Percentiles rank a stretch among this genome's conserved stretches.
Conservation (phyloP, 169 alveolate species). For the Cryptosporidium sp. region DNA sequence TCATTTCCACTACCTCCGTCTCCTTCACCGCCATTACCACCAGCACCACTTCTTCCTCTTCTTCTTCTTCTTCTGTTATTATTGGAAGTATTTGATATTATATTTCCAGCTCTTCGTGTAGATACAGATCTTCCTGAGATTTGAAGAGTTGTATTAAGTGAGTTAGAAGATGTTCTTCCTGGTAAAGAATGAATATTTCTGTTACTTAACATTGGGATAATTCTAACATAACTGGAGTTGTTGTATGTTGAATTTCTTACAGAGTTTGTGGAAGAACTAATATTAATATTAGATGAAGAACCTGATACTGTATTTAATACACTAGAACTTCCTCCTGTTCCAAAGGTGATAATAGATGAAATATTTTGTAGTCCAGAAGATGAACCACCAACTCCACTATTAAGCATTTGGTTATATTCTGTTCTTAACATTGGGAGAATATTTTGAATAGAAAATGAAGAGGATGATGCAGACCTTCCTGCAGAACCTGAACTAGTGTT, state of each 20-base stretch:
- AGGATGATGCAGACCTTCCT: conserved; percentile 20
- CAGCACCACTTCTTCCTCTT: neutral
- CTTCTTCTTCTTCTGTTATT: neutral
- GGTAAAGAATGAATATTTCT: neutral
- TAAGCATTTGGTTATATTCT: conserved; percentile 39
- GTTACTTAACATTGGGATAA: conserved; percentile 39
- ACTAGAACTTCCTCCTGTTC: neutral
- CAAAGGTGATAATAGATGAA: conserved; percentile 21
- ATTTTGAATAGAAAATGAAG: conserved; percentile 39
- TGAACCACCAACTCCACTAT: neutral
- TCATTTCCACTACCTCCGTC: conserved; percentile 16
- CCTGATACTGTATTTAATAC: neutral
- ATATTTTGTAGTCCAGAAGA: conserved; percentile 13
- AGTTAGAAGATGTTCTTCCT: neutral
- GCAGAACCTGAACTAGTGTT: neutral
- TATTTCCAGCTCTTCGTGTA: neutral
- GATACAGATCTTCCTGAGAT: conserved; percentile 4
- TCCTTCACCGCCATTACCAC: neutral
- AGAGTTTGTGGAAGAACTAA: neutral
- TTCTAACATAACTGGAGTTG: conserved; percentile 40
- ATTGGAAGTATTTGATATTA: neutral
- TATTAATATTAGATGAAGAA: neutral
- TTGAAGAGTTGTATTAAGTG: neutral
- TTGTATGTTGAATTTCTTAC: neutral
- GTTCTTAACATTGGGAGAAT: conserved; percentile 39